Evolutionary conservation across 2,329 filamentous ascomycete species (phyloP), one percentile per base, ranked within the genome.

Genomic region (Colletotrichum gigasporum): DNA sequence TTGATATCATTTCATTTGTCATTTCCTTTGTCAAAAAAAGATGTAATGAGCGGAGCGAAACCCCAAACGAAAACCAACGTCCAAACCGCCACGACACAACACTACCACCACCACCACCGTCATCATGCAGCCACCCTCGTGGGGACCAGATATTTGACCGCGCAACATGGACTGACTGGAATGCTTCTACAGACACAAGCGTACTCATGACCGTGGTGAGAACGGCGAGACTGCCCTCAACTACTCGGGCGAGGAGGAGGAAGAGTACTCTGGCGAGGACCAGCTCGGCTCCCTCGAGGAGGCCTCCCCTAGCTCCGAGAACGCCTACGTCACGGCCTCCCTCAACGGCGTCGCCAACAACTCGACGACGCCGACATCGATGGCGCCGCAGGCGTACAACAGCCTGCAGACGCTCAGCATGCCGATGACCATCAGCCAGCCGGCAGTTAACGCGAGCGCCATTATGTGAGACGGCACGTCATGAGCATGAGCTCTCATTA

Each of bases 231-330:
- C 82, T 53, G 76, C 76, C 62, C 83, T 89, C 71, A 85, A 85
- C 73, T 85, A 89, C 65, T 91, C 91, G 37, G 94, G 95, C 61
- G 94, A 97, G 71, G 93, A 96, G 45, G 88, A 95, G 70, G 93
- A 97, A 73, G 92, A 96, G 57, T 90, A 85, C 71, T 90, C 88
- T 34, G 93, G 95, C 65, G 93, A 96, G 69, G 92, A 96, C 70
- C 91, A 94, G 28, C 88, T 95, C 58, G 91, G 91, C 54, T 90
- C 92, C 37, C 86, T 94, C 26, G 92, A 93, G 68, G 91, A 94
- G 68, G 89, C 91, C 16, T 94, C 91, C 11, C 91, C 92, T 14
- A 88, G 86, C 48, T 92, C 90, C 0, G 89, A 91, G 68, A 82
- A 84, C 68, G 87, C 87, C 57, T 92, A 91, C 74, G 76, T 86